A percentile compares a stretch with the other conserved stretches of the same genome.
Evolutionary conservation across 768 basidiomycete genomes (phyloP).

Genomic region (Boletus rex-veris): DNA sequence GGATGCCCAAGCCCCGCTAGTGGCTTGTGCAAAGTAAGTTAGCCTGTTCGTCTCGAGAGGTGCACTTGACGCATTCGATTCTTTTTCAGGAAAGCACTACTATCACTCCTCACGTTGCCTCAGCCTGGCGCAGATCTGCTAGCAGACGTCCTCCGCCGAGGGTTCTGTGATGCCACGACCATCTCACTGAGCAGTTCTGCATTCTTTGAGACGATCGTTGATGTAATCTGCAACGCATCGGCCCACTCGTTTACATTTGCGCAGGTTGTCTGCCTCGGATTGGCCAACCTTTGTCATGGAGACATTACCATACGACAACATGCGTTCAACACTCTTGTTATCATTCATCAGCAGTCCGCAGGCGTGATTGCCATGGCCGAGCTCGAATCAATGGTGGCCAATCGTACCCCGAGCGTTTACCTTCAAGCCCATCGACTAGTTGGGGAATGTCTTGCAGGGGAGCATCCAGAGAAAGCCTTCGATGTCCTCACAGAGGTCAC

Average conservation of each 20-base stretch:
- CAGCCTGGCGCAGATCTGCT: constrained; percentile 54
- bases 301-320: constrained; percentile 59
- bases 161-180: constrained; percentile 58
- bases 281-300: constrained; percentile 83
- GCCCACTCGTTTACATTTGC: constrained; percentile 65
- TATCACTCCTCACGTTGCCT: constrained; percentile 59
- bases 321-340: constrained; percentile 75
- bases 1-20: constrained; percentile 49
- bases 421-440: constrained; percentile 76
- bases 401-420: constrained; percentile 71
- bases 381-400: constrained; percentile 71
- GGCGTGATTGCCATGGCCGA: constrained; percentile 66
- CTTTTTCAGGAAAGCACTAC: constrained; percentile 65
- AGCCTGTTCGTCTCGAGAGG: background rate
- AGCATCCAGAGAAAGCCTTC: constrained; percentile 63
- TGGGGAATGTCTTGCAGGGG: constrained; percentile 73
- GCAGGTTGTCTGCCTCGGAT: constrained; percentile 70
- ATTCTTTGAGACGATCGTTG: constrained; percentile 78
- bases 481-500: constrained; percentile 69
- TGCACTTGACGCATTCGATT: constrained; percentile 2
- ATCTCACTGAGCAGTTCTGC: constrained; percentile 51
- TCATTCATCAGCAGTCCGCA: constrained; percentile 63
- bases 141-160: constrained; percentile 63
- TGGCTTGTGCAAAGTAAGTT: constrained; percentile 63
- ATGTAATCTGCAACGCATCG: constrained; percentile 55